These are phyloP conservation scores for Mortierella sp. DNA, from an alignment of 371 early-diverging fungal species.

Conservation along the genomic window DNA sequence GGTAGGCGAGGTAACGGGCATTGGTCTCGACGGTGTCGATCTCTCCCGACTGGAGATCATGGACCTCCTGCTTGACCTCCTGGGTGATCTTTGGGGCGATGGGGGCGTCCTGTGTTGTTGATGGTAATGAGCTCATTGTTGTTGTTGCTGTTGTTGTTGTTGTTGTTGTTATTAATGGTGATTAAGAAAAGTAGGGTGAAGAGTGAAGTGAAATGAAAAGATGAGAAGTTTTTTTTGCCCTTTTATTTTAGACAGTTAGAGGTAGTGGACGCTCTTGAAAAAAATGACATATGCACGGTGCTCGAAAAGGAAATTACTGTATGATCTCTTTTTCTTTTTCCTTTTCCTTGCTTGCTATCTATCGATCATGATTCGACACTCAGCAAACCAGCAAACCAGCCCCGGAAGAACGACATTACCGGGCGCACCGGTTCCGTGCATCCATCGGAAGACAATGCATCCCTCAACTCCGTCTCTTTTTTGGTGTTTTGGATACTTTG, in stretches of 20 bases:
- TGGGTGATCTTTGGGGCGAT: conserved; percentile 27
- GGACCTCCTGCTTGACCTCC: conserved; percentile 48
- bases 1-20: conserved; percentile 79
- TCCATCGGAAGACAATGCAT: background rate
- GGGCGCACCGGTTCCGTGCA: background rate
- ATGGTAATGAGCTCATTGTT: conserved; percentile 27
- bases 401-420: conserved; percentile 3
- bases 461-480: background rate
- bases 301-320: conserved; percentile 4
- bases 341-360: background rate
- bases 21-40: conserved; percentile 67
- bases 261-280: background rate
- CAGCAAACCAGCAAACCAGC: background rate
- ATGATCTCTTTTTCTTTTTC: background rate
- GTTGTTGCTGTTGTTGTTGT: conserved; percentile 13
- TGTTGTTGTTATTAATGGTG: background rate
- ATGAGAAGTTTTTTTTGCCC: conserved; percentile 9
- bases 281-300: background rate
- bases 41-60: conserved; percentile 59
- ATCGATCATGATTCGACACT: too few relatives aligned
- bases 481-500: background rate
- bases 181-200: background rate
- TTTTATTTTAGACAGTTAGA: background rate
- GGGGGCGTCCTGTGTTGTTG: conserved; percentile 19
- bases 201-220: conserved; percentile 7